A percentile compares a stretch with the other conserved stretches of the same genome.
phyloP scores from a whole-genome alignment of 1,139 yeast species.

The Kodamaea fungicola region DNA sequence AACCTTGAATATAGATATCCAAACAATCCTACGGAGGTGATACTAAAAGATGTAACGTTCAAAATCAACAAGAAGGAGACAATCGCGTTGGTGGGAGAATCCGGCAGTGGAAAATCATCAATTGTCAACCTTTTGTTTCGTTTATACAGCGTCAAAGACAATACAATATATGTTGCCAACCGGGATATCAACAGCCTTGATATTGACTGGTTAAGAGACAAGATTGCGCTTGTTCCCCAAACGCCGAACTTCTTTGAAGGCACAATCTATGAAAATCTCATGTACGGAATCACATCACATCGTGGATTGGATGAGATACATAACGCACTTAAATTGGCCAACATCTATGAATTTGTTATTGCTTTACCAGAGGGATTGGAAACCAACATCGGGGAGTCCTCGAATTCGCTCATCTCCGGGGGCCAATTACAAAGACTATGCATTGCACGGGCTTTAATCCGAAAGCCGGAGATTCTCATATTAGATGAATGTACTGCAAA shows the following conservation, averaged over 20 bases:
- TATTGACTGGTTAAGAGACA: constrained; percentile 45
- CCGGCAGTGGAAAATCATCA: constrained; percentile 84
- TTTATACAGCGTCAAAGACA: constrained; percentile 39
- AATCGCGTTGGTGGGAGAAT: constrained; percentile 67
- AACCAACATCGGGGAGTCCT: constrained; percentile 52
- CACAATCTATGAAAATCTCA: constrained; percentile 59
- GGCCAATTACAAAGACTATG: constrained; percentile 81
- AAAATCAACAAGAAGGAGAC: constrained; percentile 42
- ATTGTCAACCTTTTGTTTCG: constrained; percentile 51
- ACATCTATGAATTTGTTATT: constrained; percentile 49
- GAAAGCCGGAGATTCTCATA: constrained; percentile 59
- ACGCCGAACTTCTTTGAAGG: constrained; percentile 64
- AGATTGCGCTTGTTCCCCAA: constrained; percentile 68
- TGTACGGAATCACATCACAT: constrained; percentile 43
- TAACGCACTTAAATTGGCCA: constrained; percentile 41
- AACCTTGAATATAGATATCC: constrained; percentile 52
- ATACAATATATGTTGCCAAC: constrained; percentile 35
- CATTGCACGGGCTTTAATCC: constrained; percentile 67
- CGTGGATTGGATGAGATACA: constrained; percentile 34
- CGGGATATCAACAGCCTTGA: constrained; percentile 45
- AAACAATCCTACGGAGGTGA: constrained; percentile 14
- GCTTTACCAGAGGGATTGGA: constrained; percentile 55
- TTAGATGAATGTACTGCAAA: constrained; percentile 84
- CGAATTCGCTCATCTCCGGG: constrained; percentile 56
- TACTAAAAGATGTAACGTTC: constrained; percentile 41